Conservation (phyloP, 2,329 filamentous ascomycete genomes). For the Alternaria sp. region DNA sequence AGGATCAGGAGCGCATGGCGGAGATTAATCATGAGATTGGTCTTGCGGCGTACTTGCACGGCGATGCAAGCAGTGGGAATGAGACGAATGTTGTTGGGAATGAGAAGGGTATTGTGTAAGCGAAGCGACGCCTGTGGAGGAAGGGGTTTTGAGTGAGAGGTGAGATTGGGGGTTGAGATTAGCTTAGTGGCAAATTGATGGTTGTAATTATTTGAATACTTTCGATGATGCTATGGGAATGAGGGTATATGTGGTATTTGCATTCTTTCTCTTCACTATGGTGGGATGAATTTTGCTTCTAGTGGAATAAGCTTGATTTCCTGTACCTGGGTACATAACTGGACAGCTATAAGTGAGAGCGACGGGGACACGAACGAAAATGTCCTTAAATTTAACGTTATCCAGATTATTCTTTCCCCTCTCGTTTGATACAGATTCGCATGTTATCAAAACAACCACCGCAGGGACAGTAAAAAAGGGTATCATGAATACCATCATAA, state of each 20-base stretch:
- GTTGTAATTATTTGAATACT: background rate
- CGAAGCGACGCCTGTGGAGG: too few relatives aligned
- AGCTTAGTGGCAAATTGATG: background rate
- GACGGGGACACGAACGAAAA: rapidly evolving
- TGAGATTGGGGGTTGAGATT: background rate
- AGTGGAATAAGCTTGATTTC: background rate
- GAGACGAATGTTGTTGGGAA: slow-evolving; percentile 12
- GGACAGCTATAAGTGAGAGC: rapidly evolving
- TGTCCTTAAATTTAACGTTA: too few relatives aligned
- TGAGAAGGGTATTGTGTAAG: slow-evolving; percentile 21
- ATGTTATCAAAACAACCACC: too few relatives aligned
- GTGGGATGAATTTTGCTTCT: background rate
- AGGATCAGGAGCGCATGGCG: slow-evolving; percentile 72
- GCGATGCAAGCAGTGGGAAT: slow-evolving; percentile 8
- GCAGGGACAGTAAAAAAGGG: too few relatives aligned
- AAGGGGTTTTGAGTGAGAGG: background rate
- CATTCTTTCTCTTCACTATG: background rate
- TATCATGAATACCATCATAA: too few relatives aligned
- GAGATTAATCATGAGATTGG: slow-evolving; percentile 76
- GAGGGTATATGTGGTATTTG: background rate
- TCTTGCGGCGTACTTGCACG: slow-evolving; percentile 50
- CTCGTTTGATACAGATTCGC: too few relatives aligned
- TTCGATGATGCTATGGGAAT: background rate
- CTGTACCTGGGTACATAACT: too few relatives aligned
- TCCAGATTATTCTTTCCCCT: too few relatives aligned